phyloP scores from a whole-genome alignment of 805 yeast species.

The Zygosaccharomyces bailii region DNA sequence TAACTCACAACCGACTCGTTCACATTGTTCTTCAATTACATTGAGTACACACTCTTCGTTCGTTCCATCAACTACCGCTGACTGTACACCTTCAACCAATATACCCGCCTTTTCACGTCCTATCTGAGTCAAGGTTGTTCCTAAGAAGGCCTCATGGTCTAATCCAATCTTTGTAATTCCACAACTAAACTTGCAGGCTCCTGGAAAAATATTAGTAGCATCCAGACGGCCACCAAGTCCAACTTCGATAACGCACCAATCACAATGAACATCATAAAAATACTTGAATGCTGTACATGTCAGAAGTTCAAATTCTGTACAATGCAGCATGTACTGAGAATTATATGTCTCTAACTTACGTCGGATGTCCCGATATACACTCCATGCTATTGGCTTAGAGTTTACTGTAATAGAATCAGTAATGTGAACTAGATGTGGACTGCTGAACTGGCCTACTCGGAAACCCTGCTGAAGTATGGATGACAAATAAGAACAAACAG shows the following conservation, averaged over 20 bases:
- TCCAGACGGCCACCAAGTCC: slow-evolving; percentile 90
- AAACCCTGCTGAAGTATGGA: slow-evolving; percentile 51
- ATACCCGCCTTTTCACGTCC: slow-evolving; percentile 88
- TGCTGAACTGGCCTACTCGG: slow-evolving; percentile 73
- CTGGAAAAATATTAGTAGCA: slow-evolving; percentile 73
- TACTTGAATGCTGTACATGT: slow-evolving; percentile 83
- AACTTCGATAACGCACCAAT: slow-evolving; percentile 84
- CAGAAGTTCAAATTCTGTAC: slow-evolving; percentile 84
- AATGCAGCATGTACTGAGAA: slow-evolving; percentile 44
- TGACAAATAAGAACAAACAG: slow-evolving; percentile 78
- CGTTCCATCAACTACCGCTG: slow-evolving; percentile 66
- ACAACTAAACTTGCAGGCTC: slow-evolving; percentile 50
- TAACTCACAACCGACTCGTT: slow-evolving; percentile 30
- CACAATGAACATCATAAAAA: slow-evolving; percentile 56
- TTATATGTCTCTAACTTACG: slow-evolving; percentile 43
- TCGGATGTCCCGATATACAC: slow-evolving; percentile 46
- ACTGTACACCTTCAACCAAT: slow-evolving; percentile 47
- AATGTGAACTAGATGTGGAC: slow-evolving; percentile 75
- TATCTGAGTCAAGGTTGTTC: slow-evolving; percentile 59
- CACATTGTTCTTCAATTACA: slow-evolving; percentile 43
- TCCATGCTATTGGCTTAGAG: slow-evolving; percentile 49
- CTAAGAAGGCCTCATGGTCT: slow-evolving; percentile 80
- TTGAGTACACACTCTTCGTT: slow-evolving; percentile 52
- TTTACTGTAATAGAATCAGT: slow-evolving; percentile 75
- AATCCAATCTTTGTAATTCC: slow-evolving; percentile 82